Base-by-base conservation (phyloP, 371 early-diverging fungal genomes). In the Circinella umbellata region DNA sequence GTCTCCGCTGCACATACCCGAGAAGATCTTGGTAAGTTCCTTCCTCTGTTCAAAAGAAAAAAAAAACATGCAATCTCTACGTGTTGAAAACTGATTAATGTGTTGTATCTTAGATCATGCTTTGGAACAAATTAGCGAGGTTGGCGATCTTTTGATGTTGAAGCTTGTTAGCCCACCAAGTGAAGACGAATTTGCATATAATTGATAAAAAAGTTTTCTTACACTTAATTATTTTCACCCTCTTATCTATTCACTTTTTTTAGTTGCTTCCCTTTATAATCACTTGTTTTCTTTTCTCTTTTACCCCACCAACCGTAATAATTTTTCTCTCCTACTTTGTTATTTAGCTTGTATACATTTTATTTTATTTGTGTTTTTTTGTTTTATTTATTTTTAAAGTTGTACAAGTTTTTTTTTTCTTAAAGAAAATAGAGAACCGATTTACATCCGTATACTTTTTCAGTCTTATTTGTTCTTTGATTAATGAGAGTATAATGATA, bases 1-100 rank as follows among this genome's bases (percentile, higher is more conserved):
- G 77, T 99, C 48, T 95, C 95, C 17, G 94, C 98, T 7, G 89
- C 98, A 11, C 99, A 99, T 80, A 96, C 95, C 18, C 90, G 89
- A 74, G 95, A 96, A 80, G 99, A 99, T 79, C 78, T 99, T n/a
- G 93, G 81, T 76, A 76, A 67, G 68, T 47, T 27, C 27, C 1
- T 18, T 7, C 42, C 6, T 42, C 18, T 39, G 8, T 5, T 17
- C 27, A 9, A 38, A 27, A 27, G 2, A 27, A 27, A 27, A 27
- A 27, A 27, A 27, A 27, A 27, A 27, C 1, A 27, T 27, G 27
- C 0, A 0, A 27, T 27, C 27, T 27, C 27, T 27, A 27, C 27
- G 27, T 27, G 27, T 27, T 27, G 27, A 27, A 27, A 27, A 27
- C 27, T 27, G 27, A 27, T 27, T 27, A 27, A 27, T 27, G 27